Base-by-base conservation (phyloP, 2,329 filamentous ascomycete species). In the Diaporthe sp. region DNA sequence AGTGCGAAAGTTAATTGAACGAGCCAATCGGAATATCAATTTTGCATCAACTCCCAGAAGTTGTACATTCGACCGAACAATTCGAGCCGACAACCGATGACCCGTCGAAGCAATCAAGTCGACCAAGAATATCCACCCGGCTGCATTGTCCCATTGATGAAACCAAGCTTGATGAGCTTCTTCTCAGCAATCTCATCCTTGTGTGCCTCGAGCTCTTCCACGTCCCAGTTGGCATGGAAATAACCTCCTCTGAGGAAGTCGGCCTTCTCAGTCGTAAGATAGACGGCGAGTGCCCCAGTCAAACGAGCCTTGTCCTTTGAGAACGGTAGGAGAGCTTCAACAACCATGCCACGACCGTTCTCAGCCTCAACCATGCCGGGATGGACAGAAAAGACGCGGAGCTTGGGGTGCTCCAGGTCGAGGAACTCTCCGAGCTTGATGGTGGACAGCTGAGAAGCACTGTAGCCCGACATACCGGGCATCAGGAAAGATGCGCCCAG, bases 171-270 rank as follows among this genome's bases (percentile, higher is more conserved):
- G 8, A 80, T 61, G 28, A 77, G 54, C 61, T 80, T 81, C 74
- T 79, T 77, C 60, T 78, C 74, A 10, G 75, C 68, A 75, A 82
- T 81, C 67, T 81, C 78, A 12, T 78, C 76, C 52, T 79, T 77
- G 73, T 81, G 75, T 30, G 42, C 45, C 74, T 81, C 80, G 58
- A 82, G 71, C 77, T 84, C 83, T 8, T 81, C 77, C 2, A 82
- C 80, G 74, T 84, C 80, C 82, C 82, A 83, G 71, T 84, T 84
- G 4, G 81, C 80, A 76, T 78, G 78, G 1, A 83, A 76, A 71
- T 82, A 81, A 17, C 79, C 77, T 9, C 81, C 80, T 64, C 77
- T 82, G n/a, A 85, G 76, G 74, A 81, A 84, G n/a, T 79, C 78
- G 1, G 83, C 82, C 72, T 80, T 78, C 1, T 77, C 70, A 15